Conservation (phyloP, 345 rosid genomes). For the Brassica nigra region DNA sequence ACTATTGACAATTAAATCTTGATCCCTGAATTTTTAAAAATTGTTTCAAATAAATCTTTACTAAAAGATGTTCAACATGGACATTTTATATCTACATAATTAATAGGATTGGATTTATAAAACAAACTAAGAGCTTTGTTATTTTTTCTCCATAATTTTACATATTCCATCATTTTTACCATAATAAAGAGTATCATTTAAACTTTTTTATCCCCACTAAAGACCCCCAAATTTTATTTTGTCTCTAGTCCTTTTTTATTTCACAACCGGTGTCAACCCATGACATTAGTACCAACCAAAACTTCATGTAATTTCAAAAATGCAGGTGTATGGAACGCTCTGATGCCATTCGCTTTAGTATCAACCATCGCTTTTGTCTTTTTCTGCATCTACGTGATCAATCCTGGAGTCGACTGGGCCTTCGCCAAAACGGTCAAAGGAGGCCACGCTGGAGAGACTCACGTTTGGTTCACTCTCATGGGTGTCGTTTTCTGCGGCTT, state of each 20-base stretch:
- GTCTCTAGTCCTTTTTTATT: background rate
- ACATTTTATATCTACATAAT: background rate
- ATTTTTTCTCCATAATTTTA: background rate
- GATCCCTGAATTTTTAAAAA: background rate
- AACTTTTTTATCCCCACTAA: background rate
- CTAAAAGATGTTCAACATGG: background rate
- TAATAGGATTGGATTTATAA: too few relatives aligned
- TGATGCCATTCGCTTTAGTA: constrained; percentile 4
- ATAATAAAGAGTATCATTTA: too few relatives aligned
- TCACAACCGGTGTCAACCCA: background rate
- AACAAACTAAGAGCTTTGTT: too few relatives aligned
- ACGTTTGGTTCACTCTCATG: constrained; percentile 46
- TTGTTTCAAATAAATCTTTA: too few relatives aligned
- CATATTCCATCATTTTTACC: background rate
- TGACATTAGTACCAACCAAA: background rate
- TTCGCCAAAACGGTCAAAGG: constrained; percentile 32
- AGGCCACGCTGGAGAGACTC: constrained; percentile 42
- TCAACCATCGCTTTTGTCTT: constrained; percentile 39
- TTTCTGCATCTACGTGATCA: constrained; percentile 41
- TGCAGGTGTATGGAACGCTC: background rate
- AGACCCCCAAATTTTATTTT: background rate
- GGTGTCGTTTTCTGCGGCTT: constrained; percentile 52
- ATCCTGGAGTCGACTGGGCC: constrained; percentile 50
- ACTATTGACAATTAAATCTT: too few relatives aligned
- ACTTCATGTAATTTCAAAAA: background rate